phyloP scores from a whole-genome alignment of 2,329 filamentous ascomycete species.

The Scytalidium lignicola region DNA sequence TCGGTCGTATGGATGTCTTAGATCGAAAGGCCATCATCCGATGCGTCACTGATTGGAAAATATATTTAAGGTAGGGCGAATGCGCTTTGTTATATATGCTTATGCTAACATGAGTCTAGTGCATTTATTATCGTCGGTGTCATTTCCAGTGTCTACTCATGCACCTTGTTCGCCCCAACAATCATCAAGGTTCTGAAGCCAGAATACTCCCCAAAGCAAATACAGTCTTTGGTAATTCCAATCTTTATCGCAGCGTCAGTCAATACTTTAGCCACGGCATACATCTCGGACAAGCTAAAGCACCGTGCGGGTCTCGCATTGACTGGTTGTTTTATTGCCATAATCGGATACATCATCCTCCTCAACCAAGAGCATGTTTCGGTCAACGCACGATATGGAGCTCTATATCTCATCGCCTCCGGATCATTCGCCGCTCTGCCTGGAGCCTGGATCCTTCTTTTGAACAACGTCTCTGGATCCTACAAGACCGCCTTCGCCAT shows the following conservation, averaged over 20 bases:
- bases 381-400: slow-evolving; percentile 22
- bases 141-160: slow-evolving; percentile 18
- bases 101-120: slow-evolving; percentile 16
- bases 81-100: background rate
- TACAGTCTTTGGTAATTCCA: slow-evolving; percentile 34
- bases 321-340: slow-evolving; percentile 22
- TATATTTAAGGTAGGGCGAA: slow-evolving; percentile 25
- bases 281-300: slow-evolving; percentile 28
- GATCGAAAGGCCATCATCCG: slow-evolving; percentile 7
- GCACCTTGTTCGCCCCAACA: slow-evolving; percentile 35
- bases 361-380: slow-evolving; percentile 21
- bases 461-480: slow-evolving; percentile 47
- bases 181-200: slow-evolving; percentile 34
- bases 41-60: slow-evolving; percentile 32
- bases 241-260: slow-evolving; percentile 31
- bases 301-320: slow-evolving; percentile 33
- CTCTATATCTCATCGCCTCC: slow-evolving; percentile 30
- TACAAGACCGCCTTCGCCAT: slow-evolving; percentile 34
- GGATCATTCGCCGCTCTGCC: slow-evolving; percentile 29
- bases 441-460: slow-evolving; percentile 40
- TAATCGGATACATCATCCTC: slow-evolving; percentile 31
- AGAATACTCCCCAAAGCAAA: slow-evolving; percentile 29
- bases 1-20: slow-evolving; percentile 11
- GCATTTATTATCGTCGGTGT: slow-evolving; percentile 30
- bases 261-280: slow-evolving; percentile 28